Conservation (phyloP, 768 basidiomycete genomes). For the Podaxis sp. region DNA sequence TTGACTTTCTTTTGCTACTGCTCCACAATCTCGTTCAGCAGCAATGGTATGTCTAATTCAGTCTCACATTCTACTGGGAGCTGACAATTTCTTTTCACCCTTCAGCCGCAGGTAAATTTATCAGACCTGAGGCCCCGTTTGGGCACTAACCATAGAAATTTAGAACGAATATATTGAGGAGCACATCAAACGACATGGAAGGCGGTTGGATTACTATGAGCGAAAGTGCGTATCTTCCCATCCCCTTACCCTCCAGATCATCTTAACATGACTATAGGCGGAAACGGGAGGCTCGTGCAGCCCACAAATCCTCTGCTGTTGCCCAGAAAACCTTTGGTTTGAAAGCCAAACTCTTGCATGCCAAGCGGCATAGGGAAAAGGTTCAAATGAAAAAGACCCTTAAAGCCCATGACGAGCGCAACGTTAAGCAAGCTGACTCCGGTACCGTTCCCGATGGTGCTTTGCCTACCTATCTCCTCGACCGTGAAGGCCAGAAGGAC, state of each 20-base stretch:
- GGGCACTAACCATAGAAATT: background rate
- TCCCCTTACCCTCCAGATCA: slow-evolving; percentile 9
- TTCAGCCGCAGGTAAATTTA: slow-evolving; percentile 64
- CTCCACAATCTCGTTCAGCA: slow-evolving; percentile 26
- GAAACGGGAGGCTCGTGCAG: slow-evolving; percentile 78
- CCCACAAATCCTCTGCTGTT: slow-evolving; percentile 72
- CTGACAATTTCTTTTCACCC: slow-evolving; percentile 17
- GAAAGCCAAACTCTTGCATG: slow-evolving; percentile 97
- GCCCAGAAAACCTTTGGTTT: slow-evolving; percentile 96
- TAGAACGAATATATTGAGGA: slow-evolving; percentile 99
- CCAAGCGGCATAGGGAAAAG: slow-evolving; percentile 95
- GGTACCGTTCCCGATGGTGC: slow-evolving; percentile 86
- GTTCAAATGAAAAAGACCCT: slow-evolving; percentile 99
- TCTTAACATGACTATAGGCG: slow-evolving; percentile 47
- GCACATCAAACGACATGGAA: slow-evolving; percentile 95
- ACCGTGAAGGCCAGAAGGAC: slow-evolving; percentile 97
- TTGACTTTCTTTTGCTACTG: background rate
- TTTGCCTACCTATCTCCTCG: slow-evolving; percentile 92
- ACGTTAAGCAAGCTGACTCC: slow-evolving; percentile 91
- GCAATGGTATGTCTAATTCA: slow-evolving; percentile 39
- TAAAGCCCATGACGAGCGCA: slow-evolving; percentile 98
- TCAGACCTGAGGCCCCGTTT: background rate
- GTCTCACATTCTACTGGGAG: slow-evolving; percentile 4
- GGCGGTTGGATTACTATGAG: slow-evolving; percentile 95
- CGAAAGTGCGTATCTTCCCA: slow-evolving; percentile 63